Percentiles rank a stretch among this genome's conserved stretches.
Conservation (phyloP, 2,329 filamentous ascomycete genomes). For the Diaporthe sp. region DNA sequence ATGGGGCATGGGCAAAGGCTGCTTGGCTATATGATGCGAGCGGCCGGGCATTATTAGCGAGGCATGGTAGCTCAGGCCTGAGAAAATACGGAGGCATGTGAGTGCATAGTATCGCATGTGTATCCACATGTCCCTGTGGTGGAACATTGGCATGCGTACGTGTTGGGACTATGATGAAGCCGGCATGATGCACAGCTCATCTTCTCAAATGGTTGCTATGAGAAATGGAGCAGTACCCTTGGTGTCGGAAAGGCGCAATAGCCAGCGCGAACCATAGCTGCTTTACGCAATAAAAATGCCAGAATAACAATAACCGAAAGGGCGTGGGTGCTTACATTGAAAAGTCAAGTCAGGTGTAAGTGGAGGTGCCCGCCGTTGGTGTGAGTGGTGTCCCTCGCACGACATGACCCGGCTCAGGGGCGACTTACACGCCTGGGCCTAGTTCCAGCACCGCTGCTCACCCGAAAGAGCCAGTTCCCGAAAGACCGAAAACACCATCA, state of each 20-base stretch:
- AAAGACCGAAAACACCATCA: background rate
- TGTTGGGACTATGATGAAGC: background rate
- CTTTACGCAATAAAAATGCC: background rate
- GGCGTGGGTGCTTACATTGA: background rate
- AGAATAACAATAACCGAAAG: background rate
- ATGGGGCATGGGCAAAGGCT: background rate
- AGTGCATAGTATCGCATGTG: background rate
- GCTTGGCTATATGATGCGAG: background rate
- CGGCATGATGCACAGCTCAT: background rate
- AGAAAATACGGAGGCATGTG: background rate
- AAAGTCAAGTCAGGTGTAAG: too few species aligned
- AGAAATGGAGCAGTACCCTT: background rate
- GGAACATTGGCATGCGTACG: background rate
- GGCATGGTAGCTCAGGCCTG: background rate
- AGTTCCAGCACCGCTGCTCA: background rate
- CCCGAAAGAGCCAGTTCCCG: background rate
- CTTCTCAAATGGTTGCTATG: background rate
- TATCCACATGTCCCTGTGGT: background rate
- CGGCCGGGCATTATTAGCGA: background rate
- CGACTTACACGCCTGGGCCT: slow-evolving; percentile 1
- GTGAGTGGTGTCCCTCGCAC: background rate
- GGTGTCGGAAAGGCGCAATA: background rate
- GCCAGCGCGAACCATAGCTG: background rate
- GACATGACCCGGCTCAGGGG: background rate
- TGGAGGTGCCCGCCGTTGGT: background rate